These are phyloP conservation scores for Retiboletus fuscus DNA, from an alignment of 1,284 basidiomycete species.

Conservation along the genomic window DNA sequence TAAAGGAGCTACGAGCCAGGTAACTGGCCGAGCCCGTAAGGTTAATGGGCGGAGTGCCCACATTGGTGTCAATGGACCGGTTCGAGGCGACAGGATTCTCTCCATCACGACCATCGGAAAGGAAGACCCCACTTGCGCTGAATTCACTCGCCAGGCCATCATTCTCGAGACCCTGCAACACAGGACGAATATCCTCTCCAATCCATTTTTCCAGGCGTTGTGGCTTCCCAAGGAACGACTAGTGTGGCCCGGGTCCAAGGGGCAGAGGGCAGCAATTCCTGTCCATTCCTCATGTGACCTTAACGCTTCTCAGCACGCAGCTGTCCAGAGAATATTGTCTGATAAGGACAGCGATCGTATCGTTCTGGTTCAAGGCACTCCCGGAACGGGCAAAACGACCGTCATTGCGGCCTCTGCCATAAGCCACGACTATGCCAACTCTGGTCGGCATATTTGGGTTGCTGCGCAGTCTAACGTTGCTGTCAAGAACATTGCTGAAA, in stretches of 20 bases:
- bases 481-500: slow-evolving; percentile 67
- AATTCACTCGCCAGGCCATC: slow-evolving; percentile 50
- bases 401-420: slow-evolving; percentile 62
- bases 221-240: too few species aligned
- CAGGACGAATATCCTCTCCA: slow-evolving; percentile 46
- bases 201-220: too few species aligned
- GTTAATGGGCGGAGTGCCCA: slow-evolving; percentile 41
- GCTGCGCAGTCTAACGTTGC: slow-evolving; percentile 76
- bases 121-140: slow-evolving; percentile 56
- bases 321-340: slow-evolving; percentile 55
- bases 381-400: slow-evolving; percentile 57
- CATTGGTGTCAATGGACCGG: slow-evolving; percentile 39
- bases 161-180: slow-evolving; percentile 55
- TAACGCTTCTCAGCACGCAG: slow-evolving; percentile 56
- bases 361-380: slow-evolving; percentile 68
- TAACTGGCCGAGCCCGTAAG: slow-evolving; percentile 30
- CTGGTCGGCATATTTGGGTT: slow-evolving; percentile 65
- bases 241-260: too few species aligned
- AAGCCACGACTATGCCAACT: slow-evolving; percentile 45
- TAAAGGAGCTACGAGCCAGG: slow-evolving; percentile 8
- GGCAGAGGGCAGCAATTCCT: slow-evolving; percentile 7
- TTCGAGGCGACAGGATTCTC: slow-evolving; percentile 40
- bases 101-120: slow-evolving; percentile 53
- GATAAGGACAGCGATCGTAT: slow-evolving; percentile 55
- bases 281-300: slow-evolving; percentile 35